Percentiles rank a stretch among this genome's conserved stretches.
phyloP scores from a whole-genome alignment of 495 filamentous ascomycete genomes.

The Aspergillus kassunensis region DNA sequence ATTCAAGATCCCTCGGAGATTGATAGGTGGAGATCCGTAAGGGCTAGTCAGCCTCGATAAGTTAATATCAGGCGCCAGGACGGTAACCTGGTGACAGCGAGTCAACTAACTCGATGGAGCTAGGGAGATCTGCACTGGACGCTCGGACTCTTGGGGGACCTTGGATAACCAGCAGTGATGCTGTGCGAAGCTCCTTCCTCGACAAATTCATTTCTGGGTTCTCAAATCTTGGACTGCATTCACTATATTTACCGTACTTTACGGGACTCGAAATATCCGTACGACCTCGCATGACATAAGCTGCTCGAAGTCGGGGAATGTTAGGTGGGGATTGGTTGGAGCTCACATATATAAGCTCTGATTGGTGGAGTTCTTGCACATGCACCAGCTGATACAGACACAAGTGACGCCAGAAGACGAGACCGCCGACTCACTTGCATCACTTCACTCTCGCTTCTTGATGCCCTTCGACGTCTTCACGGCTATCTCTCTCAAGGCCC shows the following conservation, averaged over 20 bases:
- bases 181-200: too few relatives aligned
- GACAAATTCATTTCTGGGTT: too few relatives aligned
- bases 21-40: background rate
- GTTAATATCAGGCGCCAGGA: background rate
- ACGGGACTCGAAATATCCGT: too few relatives aligned
- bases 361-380: constrained; percentile 13
- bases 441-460: constrained; percentile 11
- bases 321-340: background rate
- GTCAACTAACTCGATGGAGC: constrained; percentile 1
- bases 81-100: background rate
- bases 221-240: too few relatives aligned
- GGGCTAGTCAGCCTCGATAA: background rate
- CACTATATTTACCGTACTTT: too few relatives aligned
- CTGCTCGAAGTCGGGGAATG: background rate
- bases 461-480: constrained; percentile 10
- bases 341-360: constrained; percentile 17
- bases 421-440: constrained; percentile 8
- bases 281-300: too few relatives aligned
- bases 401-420: constrained; percentile 23
- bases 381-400: constrained; percentile 21
- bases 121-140: constrained; percentile 5
- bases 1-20: background rate
- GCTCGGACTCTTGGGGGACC: background rate
- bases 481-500: background rate
- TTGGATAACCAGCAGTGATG: background rate